These are phyloP conservation scores for Helotiales sp. DNA, from an alignment of 2,329 filamentous ascomycete species.

Conservation along the genomic window DNA sequence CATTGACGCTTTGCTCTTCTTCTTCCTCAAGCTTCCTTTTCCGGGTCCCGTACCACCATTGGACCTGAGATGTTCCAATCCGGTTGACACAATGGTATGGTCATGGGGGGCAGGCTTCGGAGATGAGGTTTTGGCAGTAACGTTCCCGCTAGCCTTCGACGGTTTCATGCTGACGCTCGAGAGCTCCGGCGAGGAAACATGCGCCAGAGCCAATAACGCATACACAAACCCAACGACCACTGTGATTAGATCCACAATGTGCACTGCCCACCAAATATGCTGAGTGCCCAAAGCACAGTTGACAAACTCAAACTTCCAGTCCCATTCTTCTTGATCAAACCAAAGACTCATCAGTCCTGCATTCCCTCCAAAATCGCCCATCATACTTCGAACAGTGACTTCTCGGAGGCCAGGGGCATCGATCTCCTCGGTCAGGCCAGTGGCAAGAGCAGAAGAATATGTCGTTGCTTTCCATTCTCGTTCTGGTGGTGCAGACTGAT, in stretches of 20 bases:
- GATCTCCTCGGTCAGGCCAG: slow-evolving; percentile 42
- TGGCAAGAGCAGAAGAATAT: slow-evolving; percentile 47
- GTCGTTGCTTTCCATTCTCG: slow-evolving; percentile 41
- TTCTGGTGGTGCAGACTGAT: slow-evolving; percentile 49
- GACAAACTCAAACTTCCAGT: slow-evolving; percentile 81
- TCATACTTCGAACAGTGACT: slow-evolving; percentile 95
- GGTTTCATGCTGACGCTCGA: too few species aligned
- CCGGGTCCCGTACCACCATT: neutral
- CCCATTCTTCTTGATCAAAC: slow-evolving; percentile 72
- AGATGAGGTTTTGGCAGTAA: neutral
- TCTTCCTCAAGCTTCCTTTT: neutral
- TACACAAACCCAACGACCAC: slow-evolving; percentile 21
- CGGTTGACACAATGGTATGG: neutral
- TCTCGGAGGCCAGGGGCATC: slow-evolving; percentile 71
- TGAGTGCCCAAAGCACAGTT: slow-evolving; percentile 81
- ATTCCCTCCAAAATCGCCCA: slow-evolving; percentile 94
- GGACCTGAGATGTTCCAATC: neutral
- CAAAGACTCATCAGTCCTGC: slow-evolving; percentile 85
- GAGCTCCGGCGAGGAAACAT: neutral
- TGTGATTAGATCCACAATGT: slow-evolving; percentile 61
- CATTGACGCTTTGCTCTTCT: neutral
- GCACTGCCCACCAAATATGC: slow-evolving; percentile 92
- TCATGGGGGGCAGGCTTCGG: neutral
- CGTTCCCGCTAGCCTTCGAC: neutral
- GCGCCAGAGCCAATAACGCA: neutral